Evolutionary conservation across 2,329 filamentous ascomycete genomes (phyloP), one percentile per base, ranked within the genome.

Genomic region (Ascocoryne sarcoides): DNA sequence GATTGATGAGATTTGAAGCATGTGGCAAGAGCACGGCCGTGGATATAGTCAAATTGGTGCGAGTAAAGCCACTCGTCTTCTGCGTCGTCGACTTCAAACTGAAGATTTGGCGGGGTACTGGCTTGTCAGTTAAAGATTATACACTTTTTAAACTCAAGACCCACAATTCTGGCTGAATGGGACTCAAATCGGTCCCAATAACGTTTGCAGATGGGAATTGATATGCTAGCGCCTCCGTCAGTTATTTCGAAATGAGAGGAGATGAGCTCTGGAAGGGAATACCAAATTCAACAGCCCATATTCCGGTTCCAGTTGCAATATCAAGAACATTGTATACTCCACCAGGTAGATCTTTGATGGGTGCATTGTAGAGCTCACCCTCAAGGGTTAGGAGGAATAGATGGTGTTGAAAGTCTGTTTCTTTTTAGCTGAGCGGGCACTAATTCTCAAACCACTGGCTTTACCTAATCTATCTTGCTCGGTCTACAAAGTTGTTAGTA

Each of bases 51-150:
- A 47, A 77, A 75, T 32, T 32, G 19, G 40, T 65, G 62, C 40
- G 63, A 48, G 0, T 60, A 54, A 9, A 65, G 60, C 61, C 61
- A 65, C 18, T 57, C 59, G 70, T 48, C 42, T 43, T 48, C 47
- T 7, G 32, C 43, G 26, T 48, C 47, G 33, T 48, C 43, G 31
- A 88, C 70, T 45, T 76, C 76, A 47, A 87, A 88, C 46, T 76
- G 73, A 16, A 85, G 79, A 48, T 87, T 88, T 12, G 73, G 71
- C 0, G 82, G 82, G 1, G 84, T 76, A 37, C 73, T 66, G 10
- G 8, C 4, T 4, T n/a, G 23, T 34, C 16, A 44, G 37, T 3
- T n/a, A n/a, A n/a, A n/a, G n/a, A n/a, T n/a, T n/a, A n/a, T n/a
- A n/a, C n/a, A 15, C 5, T 32, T 32, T 4, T 14, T 16, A 15